Conservation (phyloP, 1,284 basidiomycete species). For the Nidula niveotomentosa region DNA sequence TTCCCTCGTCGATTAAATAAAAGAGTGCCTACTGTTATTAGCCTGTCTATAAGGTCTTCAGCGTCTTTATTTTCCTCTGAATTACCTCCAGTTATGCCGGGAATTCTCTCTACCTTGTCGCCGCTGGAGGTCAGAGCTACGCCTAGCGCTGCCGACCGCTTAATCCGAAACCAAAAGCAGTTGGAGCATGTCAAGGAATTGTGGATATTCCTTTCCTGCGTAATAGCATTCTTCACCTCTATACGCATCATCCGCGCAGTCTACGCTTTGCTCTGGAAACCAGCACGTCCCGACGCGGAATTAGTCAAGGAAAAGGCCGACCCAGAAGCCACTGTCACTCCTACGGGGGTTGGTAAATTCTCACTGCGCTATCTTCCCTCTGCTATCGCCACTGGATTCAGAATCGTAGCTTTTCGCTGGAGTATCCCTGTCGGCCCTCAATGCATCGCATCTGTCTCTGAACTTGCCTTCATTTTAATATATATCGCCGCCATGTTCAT, state of each 20-base stretch:
- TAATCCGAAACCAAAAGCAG: slow-evolving; percentile 20
- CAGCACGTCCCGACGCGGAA: slow-evolving; percentile 6
- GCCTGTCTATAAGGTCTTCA: background rate
- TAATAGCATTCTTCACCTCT: slow-evolving; percentile 35
- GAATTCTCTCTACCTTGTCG: background rate
- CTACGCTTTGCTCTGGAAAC: background rate
- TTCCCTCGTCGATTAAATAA: slow-evolving; percentile 20
- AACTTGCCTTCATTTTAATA: slow-evolving; percentile 38
- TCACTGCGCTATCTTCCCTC: slow-evolving; percentile 29
- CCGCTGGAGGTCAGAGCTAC: background rate
- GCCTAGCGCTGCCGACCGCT: slow-evolving; percentile 19
- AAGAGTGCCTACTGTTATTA: slow-evolving; percentile 2
- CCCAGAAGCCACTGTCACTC: background rate
- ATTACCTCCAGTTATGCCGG: background rate
- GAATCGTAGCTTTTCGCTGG: slow-evolving; percentile 40
- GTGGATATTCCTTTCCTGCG: slow-evolving; percentile 34
- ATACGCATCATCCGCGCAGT: slow-evolving; percentile 24
- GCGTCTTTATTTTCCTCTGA: background rate
- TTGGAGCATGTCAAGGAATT: slow-evolving; percentile 21
- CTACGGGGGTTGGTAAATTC: slow-evolving; percentile 10
- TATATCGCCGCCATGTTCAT: slow-evolving; percentile 41
- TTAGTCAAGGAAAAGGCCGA: slow-evolving; percentile 6
- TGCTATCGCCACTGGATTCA: slow-evolving; percentile 36
- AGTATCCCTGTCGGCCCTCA: slow-evolving; percentile 38
- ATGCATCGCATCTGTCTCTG: slow-evolving; percentile 32